Conservation (phyloP, 2,329 filamentous ascomycete genomes). For the Ambrosiella xylebori region DNA sequence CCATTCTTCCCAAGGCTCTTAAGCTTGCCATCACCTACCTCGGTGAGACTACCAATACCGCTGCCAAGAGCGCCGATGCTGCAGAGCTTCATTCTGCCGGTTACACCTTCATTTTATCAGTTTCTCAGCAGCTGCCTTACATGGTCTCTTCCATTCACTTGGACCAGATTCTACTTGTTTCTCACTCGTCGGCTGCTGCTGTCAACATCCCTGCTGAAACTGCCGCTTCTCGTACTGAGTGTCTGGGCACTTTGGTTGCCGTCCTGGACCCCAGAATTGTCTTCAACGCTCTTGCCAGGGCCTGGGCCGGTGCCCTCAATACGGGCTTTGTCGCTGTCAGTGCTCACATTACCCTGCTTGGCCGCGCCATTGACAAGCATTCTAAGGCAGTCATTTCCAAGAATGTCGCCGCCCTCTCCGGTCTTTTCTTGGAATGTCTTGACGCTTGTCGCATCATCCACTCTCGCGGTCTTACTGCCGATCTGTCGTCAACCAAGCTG, state of each 20-base stretch:
- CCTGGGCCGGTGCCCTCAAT: constrained; percentile 48
- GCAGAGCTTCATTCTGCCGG: constrained; percentile 61
- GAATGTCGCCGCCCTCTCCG: constrained; percentile 52
- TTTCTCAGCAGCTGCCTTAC: constrained; percentile 72
- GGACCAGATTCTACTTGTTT: constrained; percentile 52
- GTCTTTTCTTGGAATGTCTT: constrained; percentile 40
- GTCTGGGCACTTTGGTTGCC: constrained; percentile 57
- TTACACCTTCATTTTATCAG: constrained; percentile 60
- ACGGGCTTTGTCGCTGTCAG: constrained; percentile 45
- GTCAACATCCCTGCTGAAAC: constrained; percentile 39
- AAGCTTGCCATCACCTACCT: constrained; percentile 57
- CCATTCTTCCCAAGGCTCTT: constrained; percentile 61
- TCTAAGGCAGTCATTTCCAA: constrained; percentile 64
- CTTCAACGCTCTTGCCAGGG: constrained; percentile 53
- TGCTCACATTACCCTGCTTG: constrained; percentile 54
- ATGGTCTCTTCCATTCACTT: constrained; percentile 69
- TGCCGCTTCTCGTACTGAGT: constrained; percentile 47
- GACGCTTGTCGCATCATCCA: constrained; percentile 47
- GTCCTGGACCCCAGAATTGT: constrained; percentile 62
- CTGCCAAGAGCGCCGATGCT: constrained; percentile 31
- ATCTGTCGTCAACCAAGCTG: constrained; percentile 31
- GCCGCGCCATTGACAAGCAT: constrained; percentile 56
- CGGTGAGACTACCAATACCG: constrained; percentile 31
- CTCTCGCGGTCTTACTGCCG: constrained; percentile 27
- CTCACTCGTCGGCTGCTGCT: constrained; percentile 48